Evolutionary conservation across 192 early-diverging fungal genomes (phyloP).

Genomic region (Paraglomus brasilianum): DNA sequence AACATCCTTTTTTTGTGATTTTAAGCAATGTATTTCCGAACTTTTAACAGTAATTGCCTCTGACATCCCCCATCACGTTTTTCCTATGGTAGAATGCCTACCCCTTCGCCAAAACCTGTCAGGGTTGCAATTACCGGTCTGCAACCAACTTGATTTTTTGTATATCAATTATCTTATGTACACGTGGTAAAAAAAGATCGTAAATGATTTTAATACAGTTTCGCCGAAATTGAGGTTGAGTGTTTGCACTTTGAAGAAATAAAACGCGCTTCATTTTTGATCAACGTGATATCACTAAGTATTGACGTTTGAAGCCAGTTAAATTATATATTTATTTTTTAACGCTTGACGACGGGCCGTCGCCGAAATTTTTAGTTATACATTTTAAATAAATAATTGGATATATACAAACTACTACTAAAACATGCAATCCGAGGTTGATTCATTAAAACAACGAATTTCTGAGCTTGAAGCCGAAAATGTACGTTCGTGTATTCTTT

Average conservation of each 20-base stretch:
- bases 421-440: not conserved
- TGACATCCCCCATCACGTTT: slow-evolving; percentile 18
- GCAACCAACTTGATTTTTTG: slow-evolving; percentile 7
- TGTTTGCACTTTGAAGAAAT: slow-evolving; percentile 11
- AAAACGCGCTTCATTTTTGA: slow-evolving; percentile 16
- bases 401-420: slow-evolving; percentile 4
- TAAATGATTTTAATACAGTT: not conserved
- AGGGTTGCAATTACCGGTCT: slow-evolving; percentile 14
- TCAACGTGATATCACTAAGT: slow-evolving; percentile 17
- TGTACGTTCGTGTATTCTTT: too few species aligned
- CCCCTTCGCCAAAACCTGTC: too few species aligned
- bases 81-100: slow-evolving; percentile 13
- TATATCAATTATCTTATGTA: slow-evolving; percentile 23
- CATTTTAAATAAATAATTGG: slow-evolving; percentile 28
- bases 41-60: slow-evolving; percentile 14
- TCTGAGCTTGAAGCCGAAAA: slow-evolving; percentile 9
- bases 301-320: too few species aligned
- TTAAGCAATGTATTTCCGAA: slow-evolving; percentile 22
- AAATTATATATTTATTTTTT: slow-evolving; percentile 18
- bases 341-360: slow-evolving; percentile 20
- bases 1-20: slow-evolving; percentile 20
- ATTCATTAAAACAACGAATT: not conserved
- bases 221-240: not conserved
- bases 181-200: slow-evolving; percentile 13
- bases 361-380: slow-evolving; percentile 23